Evolutionary conservation across 2,329 filamentous ascomycete species (phyloP), one percentile per base, ranked within the genome.

Genomic region (Stromatinia cepivora): DNA sequence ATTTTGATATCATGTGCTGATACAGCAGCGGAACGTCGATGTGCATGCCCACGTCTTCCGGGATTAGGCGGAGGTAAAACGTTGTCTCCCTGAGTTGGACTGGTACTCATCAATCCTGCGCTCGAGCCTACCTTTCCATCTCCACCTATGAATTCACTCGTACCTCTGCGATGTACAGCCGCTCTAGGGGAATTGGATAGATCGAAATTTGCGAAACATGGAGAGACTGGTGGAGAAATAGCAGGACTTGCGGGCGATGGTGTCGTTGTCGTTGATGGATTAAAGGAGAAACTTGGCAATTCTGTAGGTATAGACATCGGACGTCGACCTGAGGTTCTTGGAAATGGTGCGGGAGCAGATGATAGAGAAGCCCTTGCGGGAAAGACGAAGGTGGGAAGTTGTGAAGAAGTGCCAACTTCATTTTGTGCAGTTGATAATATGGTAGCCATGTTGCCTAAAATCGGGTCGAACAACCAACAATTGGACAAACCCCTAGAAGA

Each of bases 71-170:
- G 80, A 65, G 88, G 86, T 11, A 89, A 84, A 10, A 84, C 79
- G 72, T 86, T 85, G 8, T 88, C 87, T 70, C 83, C 85, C 67
- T 89, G 92, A 15, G 88, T 90, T 39, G 90, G 89, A 75, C 89
- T 93, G 17, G 87, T 86, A 79, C 87, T 91, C 81, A 92, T 84
- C 81, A 80, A 84, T 79, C 74, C 87, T 15, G 67, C 69, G 39
- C 22, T 66, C 42, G 61, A 67, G n/a, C 69, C 82, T 75, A 80
- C 73, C 75, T 82, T 81, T 25, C 81, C 81, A 74, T 90, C 90
- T 10, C 91, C 92, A 50, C 92, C 92, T 59, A 96, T 91, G 76
- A 96, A 93, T 78, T 97, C 93, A 78, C 93, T 97, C 39, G 89
- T 91, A 67, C 91, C 91, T 76, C 94, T 87, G 75, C 90, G 86